A percentile compares a stretch with the other conserved stretches of the same genome.
Conservation (phyloP, 345 rosid species). For the Alliaria petiolata region DNA sequence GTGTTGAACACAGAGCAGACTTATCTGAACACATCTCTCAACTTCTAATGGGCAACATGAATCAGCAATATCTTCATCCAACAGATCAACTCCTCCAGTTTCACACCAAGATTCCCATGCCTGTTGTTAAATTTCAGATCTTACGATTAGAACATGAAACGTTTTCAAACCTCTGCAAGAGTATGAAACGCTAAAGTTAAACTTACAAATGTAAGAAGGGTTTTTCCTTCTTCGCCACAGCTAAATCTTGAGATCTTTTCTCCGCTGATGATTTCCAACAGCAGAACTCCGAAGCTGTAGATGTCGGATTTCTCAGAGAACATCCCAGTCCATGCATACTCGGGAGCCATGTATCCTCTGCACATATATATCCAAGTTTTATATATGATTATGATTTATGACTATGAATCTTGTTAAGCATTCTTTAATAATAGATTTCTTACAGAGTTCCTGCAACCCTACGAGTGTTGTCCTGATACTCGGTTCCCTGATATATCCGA, state of each 20-base stretch:
- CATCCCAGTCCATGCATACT: constrained; percentile 43
- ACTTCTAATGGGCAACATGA: not conserved
- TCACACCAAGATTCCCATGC: constrained; percentile 22
- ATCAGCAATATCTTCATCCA: constrained; percentile 6
- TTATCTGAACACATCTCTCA: constrained; percentile 16
- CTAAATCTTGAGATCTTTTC: constrained; percentile 20
- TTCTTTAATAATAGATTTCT: not conserved
- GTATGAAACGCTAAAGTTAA: not conserved
- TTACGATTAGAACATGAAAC: not conserved
- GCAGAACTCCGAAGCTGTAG: constrained; percentile 43
- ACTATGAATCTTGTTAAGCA: not conserved
- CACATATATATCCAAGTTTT: not conserved
- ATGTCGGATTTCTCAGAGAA: constrained; percentile 46
- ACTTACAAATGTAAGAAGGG: constrained; percentile 20
- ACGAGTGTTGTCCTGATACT: constrained; percentile 17
- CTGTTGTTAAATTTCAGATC: not conserved
- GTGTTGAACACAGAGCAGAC: constrained; percentile 17
- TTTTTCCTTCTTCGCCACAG: not conserved
- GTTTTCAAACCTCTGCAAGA: not conserved
- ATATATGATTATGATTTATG: not conserved
- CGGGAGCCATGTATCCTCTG: constrained; percentile 43
- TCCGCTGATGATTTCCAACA: constrained; percentile 22
- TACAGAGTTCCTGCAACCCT: constrained; percentile 27
- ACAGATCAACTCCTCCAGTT: not conserved
- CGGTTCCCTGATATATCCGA: constrained; percentile 22